phyloP scores from a whole-genome alignment of 306 rosid species.

The Gillenia trifoliata region DNA sequence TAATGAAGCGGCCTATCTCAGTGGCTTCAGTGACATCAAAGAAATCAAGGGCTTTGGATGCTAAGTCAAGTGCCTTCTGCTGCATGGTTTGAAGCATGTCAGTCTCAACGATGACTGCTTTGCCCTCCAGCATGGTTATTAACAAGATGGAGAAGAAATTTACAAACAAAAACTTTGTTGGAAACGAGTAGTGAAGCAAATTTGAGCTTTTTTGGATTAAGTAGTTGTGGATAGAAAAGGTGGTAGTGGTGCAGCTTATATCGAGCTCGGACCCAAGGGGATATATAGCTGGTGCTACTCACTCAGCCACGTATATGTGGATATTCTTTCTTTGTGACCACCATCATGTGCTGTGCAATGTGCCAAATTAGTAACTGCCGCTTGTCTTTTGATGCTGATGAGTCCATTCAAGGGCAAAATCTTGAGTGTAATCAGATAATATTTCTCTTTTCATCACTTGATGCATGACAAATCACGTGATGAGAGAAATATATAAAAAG shows the following conservation, averaged over 20 bases:
- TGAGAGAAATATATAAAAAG: too few relatives aligned
- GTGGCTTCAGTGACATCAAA: conserved; percentile 83
- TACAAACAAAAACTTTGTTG: background rate
- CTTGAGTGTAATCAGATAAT: too few relatives aligned
- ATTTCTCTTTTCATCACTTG: too few relatives aligned
- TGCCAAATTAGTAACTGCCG: background rate
- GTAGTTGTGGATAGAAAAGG: background rate
- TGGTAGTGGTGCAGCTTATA: conserved; percentile 3
- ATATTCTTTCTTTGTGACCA: conserved; percentile 18
- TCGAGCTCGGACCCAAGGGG: background rate
- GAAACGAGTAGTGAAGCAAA: background rate
- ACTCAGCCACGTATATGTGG: background rate
- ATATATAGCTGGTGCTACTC: background rate
- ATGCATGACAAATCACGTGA: too few relatives aligned
- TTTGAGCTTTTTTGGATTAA: background rate
- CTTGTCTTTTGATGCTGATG: background rate
- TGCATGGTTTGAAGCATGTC: conserved; percentile 86
- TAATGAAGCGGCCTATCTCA: conserved; percentile 75
- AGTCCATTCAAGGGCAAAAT: too few relatives aligned
- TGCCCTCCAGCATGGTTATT: conserved; percentile 70
- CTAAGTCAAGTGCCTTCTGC: conserved; percentile 59
- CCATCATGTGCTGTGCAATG: conserved; percentile 3
- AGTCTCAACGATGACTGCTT: conserved; percentile 75
- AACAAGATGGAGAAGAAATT: background rate
- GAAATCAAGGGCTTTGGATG: conserved; percentile 83